Conservation (phyloP, 352 stramenopile species). For the Phytopythium helicoides region DNA sequence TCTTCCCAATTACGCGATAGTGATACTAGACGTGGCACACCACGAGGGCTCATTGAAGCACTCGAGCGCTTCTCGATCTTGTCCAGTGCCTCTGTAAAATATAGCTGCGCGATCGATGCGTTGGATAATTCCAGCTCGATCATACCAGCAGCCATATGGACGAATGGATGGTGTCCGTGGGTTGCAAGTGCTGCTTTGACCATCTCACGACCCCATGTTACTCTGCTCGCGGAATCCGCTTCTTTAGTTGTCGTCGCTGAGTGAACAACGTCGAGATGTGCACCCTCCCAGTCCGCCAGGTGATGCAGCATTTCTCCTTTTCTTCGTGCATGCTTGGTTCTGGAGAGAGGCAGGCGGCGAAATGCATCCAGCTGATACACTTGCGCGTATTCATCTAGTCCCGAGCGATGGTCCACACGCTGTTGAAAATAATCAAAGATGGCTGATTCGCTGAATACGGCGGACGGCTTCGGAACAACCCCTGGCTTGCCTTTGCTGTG, state of each 20-base stretch:
- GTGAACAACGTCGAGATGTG: neutral
- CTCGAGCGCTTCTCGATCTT: constrained; percentile 18
- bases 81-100: constrained; percentile 42
- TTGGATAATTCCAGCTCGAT: constrained; percentile 52
- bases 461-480: neutral
- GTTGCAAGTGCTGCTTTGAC: constrained; percentile 16
- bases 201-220: constrained; percentile 16
- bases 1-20: constrained; percentile 31
- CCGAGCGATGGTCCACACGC: constrained; percentile 17
- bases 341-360: constrained; percentile 23
- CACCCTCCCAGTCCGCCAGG: constrained; percentile 30
- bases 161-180: constrained; percentile 27
- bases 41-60: neutral
- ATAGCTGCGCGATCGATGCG: constrained; percentile 23
- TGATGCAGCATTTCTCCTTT: neutral
- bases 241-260: constrained; percentile 19
- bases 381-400: constrained; percentile 44
- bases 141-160: constrained; percentile 49
- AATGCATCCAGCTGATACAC: constrained; percentile 48
- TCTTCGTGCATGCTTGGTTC: constrained; percentile 1
- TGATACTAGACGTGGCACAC: constrained; percentile 7
- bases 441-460: constrained; percentile 28
- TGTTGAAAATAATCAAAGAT: constrained; percentile 48
- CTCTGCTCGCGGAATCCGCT: neutral
- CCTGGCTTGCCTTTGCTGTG: neutral